Percentiles rank a stretch among this genome's conserved stretches.
phyloP scores from a whole-genome alignment of 345 rosid genomes.

The Triadica sebifera region DNA sequence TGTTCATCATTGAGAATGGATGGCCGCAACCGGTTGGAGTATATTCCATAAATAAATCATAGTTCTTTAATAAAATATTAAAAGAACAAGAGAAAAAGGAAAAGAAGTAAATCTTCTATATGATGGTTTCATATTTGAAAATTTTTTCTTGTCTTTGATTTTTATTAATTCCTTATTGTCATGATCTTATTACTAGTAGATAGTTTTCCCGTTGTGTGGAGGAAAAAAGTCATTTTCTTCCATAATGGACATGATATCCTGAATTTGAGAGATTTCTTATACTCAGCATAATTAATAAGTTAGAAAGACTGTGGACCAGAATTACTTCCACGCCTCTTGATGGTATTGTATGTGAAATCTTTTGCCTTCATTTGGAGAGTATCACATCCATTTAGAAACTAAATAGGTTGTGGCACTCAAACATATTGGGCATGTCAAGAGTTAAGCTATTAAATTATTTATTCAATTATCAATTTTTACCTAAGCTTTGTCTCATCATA shows the following conservation, averaged over 20 bases:
- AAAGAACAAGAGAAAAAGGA: too few relatives aligned
- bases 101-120: too few relatives aligned
- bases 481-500: background rate
- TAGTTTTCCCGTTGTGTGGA: too few relatives aligned
- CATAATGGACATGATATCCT: slow-evolving; percentile 1
- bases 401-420: background rate
- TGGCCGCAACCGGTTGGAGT: too few relatives aligned
- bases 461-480: background rate
- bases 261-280: background rate
- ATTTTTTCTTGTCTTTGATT: too few relatives aligned
- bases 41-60: too few relatives aligned
- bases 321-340: background rate
- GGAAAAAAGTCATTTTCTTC: background rate
- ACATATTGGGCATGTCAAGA: background rate
- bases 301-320: too few relatives aligned
- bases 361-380: background rate
- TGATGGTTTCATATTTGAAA: too few relatives aligned
- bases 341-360: background rate
- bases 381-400: background rate
- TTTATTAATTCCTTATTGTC: too few relatives aligned
- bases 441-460: background rate
- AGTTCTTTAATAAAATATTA: too few relatives aligned
- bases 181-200: too few relatives aligned
- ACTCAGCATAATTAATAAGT: background rate
- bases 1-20: too few relatives aligned